Percentiles rank a stretch among this genome's conserved stretches.
Evolutionary conservation across 2,329 filamentous ascomycete species (phyloP).

Genomic region (Sarocladiaceae sp.): DNA sequence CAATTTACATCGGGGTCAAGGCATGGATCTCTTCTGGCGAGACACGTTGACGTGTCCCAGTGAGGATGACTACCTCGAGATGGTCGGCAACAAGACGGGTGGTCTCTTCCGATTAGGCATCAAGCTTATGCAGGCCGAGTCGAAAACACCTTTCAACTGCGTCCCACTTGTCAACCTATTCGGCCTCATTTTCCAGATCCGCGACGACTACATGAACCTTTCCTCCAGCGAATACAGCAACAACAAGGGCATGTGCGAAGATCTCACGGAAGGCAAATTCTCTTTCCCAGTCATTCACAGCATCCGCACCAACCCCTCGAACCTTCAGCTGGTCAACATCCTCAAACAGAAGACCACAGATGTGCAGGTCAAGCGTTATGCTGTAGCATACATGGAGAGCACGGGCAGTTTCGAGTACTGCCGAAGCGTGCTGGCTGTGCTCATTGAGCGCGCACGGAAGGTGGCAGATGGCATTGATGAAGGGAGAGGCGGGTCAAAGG

Average conservation of each 20-base stretch:
- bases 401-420: constrained; percentile 91
- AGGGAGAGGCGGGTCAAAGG: constrained; percentile 49
- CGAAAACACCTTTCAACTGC: constrained; percentile 56
- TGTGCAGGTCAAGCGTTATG: constrained; percentile 85
- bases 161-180: constrained; percentile 81
- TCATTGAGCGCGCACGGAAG: constrained; percentile 59
- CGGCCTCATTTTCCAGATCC: constrained; percentile 84
- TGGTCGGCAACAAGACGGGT: constrained; percentile 89
- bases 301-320: constrained; percentile 70
- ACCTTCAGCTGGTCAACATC: constrained; percentile 84
- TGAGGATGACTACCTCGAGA: constrained; percentile 89
- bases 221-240: constrained; percentile 68
- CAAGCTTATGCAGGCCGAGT: constrained; percentile 83
- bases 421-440: constrained; percentile 57
- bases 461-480: constrained; percentile 63
- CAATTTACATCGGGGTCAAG: constrained; percentile 81
- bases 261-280: constrained; percentile 95
- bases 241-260: constrained; percentile 93
- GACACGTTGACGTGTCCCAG: constrained; percentile 79
- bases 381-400: constrained; percentile 83
- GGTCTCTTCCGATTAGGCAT: constrained; percentile 81
- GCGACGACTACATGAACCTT: constrained; percentile 92
- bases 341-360: constrained; percentile 85
- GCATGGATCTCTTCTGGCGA: constrained; percentile 89
- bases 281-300: constrained; percentile 93